Percentiles rank a stretch among this genome's conserved stretches.
These are phyloP conservation scores for Nasturtium officinale DNA, from an alignment of 345 rosid genomes.

Conservation along the genomic window DNA sequence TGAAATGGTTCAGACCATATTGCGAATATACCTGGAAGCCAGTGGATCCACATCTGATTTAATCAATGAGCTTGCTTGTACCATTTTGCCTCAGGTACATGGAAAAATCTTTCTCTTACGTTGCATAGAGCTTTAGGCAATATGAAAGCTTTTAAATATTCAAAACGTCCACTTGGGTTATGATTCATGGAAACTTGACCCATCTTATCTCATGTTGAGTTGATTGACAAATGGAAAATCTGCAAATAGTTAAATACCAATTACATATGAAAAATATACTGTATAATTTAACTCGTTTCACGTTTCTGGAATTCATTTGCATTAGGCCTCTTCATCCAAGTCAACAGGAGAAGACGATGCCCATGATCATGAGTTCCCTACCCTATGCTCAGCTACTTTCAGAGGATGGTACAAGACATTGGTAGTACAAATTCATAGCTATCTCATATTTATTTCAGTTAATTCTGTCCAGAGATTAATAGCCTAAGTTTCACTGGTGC, in stretches of 20 bases:
- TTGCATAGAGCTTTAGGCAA: not conserved
- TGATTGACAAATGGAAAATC: constrained; percentile 5
- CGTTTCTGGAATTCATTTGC: constrained; percentile 20
- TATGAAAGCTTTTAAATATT: not conserved
- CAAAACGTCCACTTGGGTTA: not conserved
- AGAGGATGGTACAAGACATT: constrained; percentile 71
- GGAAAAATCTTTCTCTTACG: not conserved
- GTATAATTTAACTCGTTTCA: not conserved
- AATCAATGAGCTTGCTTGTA: constrained; percentile 72
- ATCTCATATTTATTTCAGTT: not conserved
- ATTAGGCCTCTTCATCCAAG: constrained; percentile 52
- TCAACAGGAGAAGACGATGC: constrained; percentile 39
- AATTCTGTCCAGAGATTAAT: not conserved
- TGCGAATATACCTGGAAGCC: constrained; percentile 68
- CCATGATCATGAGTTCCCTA: constrained; percentile 54
- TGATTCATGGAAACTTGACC: constrained; percentile 10
- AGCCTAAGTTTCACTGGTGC: constrained; percentile 27
- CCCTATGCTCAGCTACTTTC: constrained; percentile 68
- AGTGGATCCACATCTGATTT: constrained; percentile 61
- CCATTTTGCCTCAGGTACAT: constrained; percentile 68
- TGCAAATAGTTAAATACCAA: not conserved
- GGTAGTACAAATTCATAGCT: constrained; percentile 49
- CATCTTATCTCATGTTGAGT: not conserved
- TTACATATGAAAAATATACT: not conserved
- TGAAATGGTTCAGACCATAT: constrained; percentile 64